Conservation (phyloP, 1,139 yeast genomes). For the Candida glucosophila region DNA sequence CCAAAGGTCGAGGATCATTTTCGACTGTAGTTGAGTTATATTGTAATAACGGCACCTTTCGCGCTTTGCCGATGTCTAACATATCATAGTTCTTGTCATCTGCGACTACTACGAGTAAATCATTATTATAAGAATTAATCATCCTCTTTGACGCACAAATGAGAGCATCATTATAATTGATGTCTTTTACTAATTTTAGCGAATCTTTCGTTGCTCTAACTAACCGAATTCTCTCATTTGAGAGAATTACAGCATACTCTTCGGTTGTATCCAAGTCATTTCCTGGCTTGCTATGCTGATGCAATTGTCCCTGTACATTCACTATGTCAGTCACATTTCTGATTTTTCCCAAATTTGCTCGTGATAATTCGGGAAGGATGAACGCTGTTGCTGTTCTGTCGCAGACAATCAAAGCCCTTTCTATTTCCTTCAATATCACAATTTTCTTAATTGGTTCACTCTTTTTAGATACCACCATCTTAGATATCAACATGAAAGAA, state of each 20-base stretch:
- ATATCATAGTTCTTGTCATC: slow-evolving; percentile 56
- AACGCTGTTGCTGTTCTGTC: slow-evolving; percentile 53
- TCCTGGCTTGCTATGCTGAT: no score
- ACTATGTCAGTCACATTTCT: slow-evolving; percentile 43
- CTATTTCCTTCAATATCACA: slow-evolving; percentile 47
- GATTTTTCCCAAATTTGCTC: slow-evolving; percentile 61
- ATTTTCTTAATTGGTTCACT: slow-evolving; percentile 45
- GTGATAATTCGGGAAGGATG: slow-evolving; percentile 73
- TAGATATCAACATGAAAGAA: slow-evolving; percentile 48
- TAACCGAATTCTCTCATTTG: slow-evolving; percentile 47
- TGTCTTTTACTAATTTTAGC: slow-evolving; percentile 49
- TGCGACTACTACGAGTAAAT: slow-evolving; percentile 43
- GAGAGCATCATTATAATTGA: slow-evolving; percentile 40
- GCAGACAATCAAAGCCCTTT: slow-evolving; percentile 53
- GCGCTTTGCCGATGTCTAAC: slow-evolving; percentile 51
- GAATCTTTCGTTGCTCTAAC: slow-evolving; percentile 45
- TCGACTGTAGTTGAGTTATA: slow-evolving; percentile 9
- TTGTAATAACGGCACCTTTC: slow-evolving; percentile 58
- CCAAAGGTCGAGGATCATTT: slow-evolving; percentile 37
- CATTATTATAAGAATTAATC: slow-evolving; percentile 19
- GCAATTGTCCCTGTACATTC: slow-evolving; percentile 6
- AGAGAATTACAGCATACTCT: neutral
- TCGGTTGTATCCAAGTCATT: neutral
- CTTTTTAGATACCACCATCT: slow-evolving; percentile 30
- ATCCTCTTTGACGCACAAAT: slow-evolving; percentile 22